Percentiles rank a stretch among this genome's conserved stretches.
phyloP scores from a whole-genome alignment of 2,329 filamentous ascomycete species.

The Aspergillus oerlinghausenensis region DNA sequence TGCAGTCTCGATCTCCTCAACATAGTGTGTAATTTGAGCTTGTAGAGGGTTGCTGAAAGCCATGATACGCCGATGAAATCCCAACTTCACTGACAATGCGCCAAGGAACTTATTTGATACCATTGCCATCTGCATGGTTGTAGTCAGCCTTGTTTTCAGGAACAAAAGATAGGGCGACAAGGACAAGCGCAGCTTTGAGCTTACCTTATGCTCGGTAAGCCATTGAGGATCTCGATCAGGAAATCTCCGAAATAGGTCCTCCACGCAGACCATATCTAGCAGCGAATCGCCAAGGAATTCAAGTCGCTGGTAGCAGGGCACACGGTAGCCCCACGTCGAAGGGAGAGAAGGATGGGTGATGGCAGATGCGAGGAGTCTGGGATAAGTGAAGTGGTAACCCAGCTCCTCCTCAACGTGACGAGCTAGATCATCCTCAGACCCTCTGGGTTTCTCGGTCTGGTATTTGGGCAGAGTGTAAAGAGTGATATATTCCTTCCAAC shows the following conservation, averaged over 20 bases:
- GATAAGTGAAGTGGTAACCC: conserved; percentile 66
- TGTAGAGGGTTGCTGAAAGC: conserved; percentile 36
- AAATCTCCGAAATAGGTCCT: conserved; percentile 72
- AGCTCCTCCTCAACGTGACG: conserved; percentile 58
- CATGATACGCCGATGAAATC: conserved; percentile 69
- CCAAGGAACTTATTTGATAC: conserved; percentile 93
- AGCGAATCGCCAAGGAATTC: conserved; percentile 90
- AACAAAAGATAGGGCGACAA: not conserved
- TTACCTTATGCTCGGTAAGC: conserved; percentile 87
- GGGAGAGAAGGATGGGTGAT: conserved; percentile 86
- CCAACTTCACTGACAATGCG: conserved; percentile 71
- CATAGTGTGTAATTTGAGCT: conserved; percentile 48
- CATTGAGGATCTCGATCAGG: conserved; percentile 85
- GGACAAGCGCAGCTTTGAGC: not conserved
- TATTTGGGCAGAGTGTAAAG: conserved; percentile 67
- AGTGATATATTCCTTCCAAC: conserved; percentile 68
- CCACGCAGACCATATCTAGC: conserved; percentile 79
- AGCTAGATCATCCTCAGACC: conserved; percentile 65
- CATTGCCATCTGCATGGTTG: conserved; percentile 72
- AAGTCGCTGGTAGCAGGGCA: conserved; percentile 84
- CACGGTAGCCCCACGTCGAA: conserved; percentile 60
- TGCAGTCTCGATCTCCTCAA: conserved; percentile 32
- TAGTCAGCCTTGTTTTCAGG: conserved; percentile 5
- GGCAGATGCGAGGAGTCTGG: conserved; percentile 72
- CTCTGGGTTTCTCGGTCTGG: conserved; percentile 59